Evolutionary conservation across 331 rosid genomes (phyloP).

Genomic region (Stylosanthes scabra): DNA sequence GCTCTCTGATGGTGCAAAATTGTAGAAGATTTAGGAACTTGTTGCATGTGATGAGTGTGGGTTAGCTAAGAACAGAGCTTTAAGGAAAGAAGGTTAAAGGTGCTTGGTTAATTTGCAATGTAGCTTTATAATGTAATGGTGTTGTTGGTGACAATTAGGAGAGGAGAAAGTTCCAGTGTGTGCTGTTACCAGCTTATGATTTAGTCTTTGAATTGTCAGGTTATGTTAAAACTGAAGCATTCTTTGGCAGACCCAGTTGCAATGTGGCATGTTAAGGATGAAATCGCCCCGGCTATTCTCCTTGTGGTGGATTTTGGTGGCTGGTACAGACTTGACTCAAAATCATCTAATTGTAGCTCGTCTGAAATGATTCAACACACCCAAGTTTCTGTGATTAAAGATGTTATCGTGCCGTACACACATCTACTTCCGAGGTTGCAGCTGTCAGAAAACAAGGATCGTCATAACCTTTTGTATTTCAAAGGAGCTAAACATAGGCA

Average conservation of each 20-base stretch:
- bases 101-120: neutral
- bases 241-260: conserved; percentile 99
- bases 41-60: neutral
- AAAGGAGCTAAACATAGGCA: conserved; percentile 97
- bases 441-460: conserved; percentile 67
- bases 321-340: conserved; percentile 86
- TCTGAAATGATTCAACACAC: conserved; percentile 77
- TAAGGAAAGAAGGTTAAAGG: conserved; percentile 14
- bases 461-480: conserved; percentile 72
- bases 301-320: conserved; percentile 98
- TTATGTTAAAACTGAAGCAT: conserved; percentile 96
- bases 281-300: conserved; percentile 81
- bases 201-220: conserved; percentile 91
- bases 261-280: conserved; percentile 95
- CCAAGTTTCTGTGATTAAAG: conserved; percentile 89
- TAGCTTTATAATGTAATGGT: neutral
- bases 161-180: conserved; percentile 6
- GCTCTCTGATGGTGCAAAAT: neutral
- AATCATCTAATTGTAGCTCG: conserved; percentile 60
- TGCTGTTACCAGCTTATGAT: conserved; percentile 63
- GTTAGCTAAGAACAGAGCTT: neutral
- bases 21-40: neutral
- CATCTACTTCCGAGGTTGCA: conserved; percentile 87
- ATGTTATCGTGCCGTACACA: conserved; percentile 91
- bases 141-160: conserved; percentile 18